Conservation (phyloP, 257 asterid species). For the Dorcoceras hygrometricum region DNA sequence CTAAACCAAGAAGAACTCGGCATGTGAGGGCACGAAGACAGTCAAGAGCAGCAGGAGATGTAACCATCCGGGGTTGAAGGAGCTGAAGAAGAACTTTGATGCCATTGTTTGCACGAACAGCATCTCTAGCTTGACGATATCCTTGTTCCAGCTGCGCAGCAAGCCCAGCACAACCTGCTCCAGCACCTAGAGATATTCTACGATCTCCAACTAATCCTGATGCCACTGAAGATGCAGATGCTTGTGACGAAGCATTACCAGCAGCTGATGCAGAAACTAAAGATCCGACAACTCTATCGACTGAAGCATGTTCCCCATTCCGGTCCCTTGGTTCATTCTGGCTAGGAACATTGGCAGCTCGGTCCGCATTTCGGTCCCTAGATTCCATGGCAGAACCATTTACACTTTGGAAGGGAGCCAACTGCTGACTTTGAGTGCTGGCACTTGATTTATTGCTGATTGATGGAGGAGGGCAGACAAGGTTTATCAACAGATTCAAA, state of each 20-base stretch:
- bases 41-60: constrained; percentile 94
- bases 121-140: constrained; percentile 92
- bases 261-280: constrained; percentile 37
- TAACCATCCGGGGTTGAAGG: constrained; percentile 89
- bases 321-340: constrained; percentile 63
- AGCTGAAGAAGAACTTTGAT: constrained; percentile 97
- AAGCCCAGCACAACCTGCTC: constrained; percentile 95
- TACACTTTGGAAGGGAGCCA: constrained; percentile 49
- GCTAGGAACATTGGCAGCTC: constrained; percentile 37
- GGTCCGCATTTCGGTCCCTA: constrained; percentile 61
- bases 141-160: constrained; percentile 99
- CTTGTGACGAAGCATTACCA: constrained; percentile 44
- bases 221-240: constrained; percentile 54
- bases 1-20: constrained; percentile 98
- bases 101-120: constrained; percentile 96
- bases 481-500: constrained; percentile 74
- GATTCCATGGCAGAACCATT: constrained; percentile 53
- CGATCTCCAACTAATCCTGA: constrained; percentile 98
- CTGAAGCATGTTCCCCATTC: constrained; percentile 62
- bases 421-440: constrained; percentile 63
- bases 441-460: constrained; percentile 85
- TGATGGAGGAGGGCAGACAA: constrained; percentile 99
- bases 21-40: constrained; percentile 99
- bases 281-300: constrained; percentile 56
- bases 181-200: constrained; percentile 84